Evolutionary conservation across 371 early-diverging fungal genomes (phyloP), one percentile per base, ranked within the genome.

Genomic region (Synchytrium microbalum): DNA sequence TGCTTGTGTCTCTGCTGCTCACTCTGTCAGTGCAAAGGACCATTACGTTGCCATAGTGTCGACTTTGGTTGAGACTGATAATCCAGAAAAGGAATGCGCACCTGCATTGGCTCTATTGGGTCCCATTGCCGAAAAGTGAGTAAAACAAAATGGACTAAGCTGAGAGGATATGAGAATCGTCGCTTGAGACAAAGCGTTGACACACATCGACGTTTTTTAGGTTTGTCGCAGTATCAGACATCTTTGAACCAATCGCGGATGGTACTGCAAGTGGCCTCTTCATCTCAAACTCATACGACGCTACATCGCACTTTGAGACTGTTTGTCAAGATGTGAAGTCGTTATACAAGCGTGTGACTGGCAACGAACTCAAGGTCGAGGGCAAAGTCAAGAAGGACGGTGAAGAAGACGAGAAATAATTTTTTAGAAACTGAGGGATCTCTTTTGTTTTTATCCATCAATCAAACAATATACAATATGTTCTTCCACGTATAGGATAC

Each of bases 261-360:
- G 97, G 96, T 57, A 79, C 72, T n/a, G 69, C 74, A 13, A 92
- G 92, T 63, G 82, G 90, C 66, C 85, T 94, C 54, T 99, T 88
- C 74, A 82, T 98, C 56, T 88, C 95, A 58, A 89, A 88, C 69
- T 92, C 92, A 46, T 98, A 96, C 70, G 99, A 99, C 82, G 96
- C 99, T 33, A 93, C 98, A 2, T 90, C 93, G 25, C 97, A 99
- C 85, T 98, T 99, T 85, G 99, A 96, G 76, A 91, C 96, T 59
- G 91, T 96, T 27, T 96, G 92, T 73, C 88, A 90, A 60, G 99
- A 99, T 76, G 93, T 98, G 65, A 92, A 93, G 81, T 82, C 84
- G 67, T 77, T 98, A 52, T 98, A 96, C 78, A 84, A 85, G 75
- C 86, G 96, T 60, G 79, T 91, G 63, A 94, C 93, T 5, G 98